These are phyloP conservation scores for Suillus clintonianus DNA, from an alignment of 768 basidiomycete genomes.

Conservation along the genomic window DNA sequence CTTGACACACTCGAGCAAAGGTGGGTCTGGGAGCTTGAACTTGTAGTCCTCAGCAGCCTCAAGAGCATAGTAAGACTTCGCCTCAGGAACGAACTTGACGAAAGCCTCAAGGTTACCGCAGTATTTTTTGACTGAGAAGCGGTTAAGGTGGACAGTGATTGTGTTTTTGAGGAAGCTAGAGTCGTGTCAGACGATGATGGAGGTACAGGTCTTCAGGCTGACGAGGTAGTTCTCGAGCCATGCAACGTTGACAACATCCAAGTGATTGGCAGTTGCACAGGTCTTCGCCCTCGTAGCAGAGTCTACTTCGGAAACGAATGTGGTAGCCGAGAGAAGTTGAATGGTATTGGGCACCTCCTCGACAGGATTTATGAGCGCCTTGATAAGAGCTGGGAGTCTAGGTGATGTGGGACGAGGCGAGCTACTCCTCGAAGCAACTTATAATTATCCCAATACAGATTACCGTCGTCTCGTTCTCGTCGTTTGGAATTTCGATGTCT, in stretches of 20 bases:
- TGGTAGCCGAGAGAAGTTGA: conserved; percentile 93
- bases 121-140: conserved; percentile 96
- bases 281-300: too few relatives aligned
- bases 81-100: conserved; percentile 93
- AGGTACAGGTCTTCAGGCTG: conserved; percentile 86
- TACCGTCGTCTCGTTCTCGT: conserved; percentile 42
- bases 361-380: conserved; percentile 97
- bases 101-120: conserved; percentile 94
- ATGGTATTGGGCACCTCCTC: conserved; percentile 98
- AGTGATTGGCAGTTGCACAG: conserved; percentile 94
- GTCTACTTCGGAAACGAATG: conserved; percentile 99
- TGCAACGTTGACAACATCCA: conserved; percentile 96
- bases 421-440: too few relatives aligned
- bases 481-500: conserved; percentile 68
- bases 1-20: conserved; percentile 98
- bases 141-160: conserved; percentile 97
- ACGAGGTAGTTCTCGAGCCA: conserved; percentile 97
- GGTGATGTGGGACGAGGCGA: too few relatives aligned
- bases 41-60: conserved; percentile 96
- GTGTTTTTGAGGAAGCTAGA: conserved; percentile 97
- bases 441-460: not conserved
- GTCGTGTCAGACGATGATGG: conserved; percentile 98
- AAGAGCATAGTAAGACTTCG: conserved; percentile 96
- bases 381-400: conserved; percentile 97
- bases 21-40: conserved; percentile 97